Conservation (phyloP, 1,284 basidiomycete genomes). For the Puccinia hordei region DNA sequence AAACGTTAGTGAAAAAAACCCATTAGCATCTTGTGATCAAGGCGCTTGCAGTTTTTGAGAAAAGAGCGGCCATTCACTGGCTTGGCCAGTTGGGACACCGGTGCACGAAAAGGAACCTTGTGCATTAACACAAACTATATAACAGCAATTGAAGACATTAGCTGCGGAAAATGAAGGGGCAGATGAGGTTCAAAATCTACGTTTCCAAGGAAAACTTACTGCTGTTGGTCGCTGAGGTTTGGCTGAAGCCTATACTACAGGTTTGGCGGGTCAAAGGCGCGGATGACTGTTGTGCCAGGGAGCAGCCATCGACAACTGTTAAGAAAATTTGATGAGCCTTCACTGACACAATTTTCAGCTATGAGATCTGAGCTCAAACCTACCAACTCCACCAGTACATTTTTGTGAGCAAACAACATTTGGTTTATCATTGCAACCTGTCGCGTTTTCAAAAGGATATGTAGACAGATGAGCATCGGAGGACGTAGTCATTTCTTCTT, state of each 20-base stretch:
- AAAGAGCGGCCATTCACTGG: slow-evolving; percentile 7
- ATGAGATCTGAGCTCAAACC: neutral
- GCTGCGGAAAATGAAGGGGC: neutral
- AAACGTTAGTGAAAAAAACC: neutral
- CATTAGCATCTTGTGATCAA: neutral
- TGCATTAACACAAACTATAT: neutral
- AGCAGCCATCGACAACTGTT: slow-evolving; percentile 12
- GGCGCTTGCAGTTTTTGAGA: neutral
- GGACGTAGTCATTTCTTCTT: neutral
- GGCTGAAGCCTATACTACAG: slow-evolving; percentile 8
- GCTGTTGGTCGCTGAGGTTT: slow-evolving; percentile 6
- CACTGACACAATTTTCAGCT: neutral
- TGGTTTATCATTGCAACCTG: slow-evolving; percentile 10
- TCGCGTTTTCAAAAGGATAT: neutral
- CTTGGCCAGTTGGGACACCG: slow-evolving; percentile 14
- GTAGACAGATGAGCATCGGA: neutral
- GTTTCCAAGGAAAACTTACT: neutral
- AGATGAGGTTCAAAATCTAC: too few species aligned
- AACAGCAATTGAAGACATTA: neutral
- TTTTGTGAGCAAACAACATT: slow-evolving; percentile 17
- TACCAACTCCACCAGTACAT: slow-evolving; percentile 16
- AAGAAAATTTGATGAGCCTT: neutral
- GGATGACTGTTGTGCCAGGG: neutral
- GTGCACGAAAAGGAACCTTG: slow-evolving; percentile 15
- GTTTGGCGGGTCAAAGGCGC: slow-evolving; percentile 11